Base-by-base conservation (phyloP, 768 basidiomycete species). In the Auricularia sp. region DNA sequence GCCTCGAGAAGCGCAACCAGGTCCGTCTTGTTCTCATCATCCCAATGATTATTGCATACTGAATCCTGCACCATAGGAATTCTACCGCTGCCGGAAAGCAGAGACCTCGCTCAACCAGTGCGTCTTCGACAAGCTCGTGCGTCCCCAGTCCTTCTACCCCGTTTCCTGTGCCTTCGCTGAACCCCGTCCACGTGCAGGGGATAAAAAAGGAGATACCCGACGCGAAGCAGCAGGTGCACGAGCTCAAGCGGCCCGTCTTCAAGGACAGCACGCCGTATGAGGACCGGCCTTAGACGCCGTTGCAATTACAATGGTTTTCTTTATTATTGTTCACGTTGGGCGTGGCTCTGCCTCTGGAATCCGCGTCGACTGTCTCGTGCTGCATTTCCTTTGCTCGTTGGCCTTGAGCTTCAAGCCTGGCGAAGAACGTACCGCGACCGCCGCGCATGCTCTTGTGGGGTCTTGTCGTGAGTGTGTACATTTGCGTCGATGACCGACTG, bases 1-100 rank as follows among this genome's bases (percentile, higher is more conserved):
- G 97, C 75, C 76, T 99, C 67, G 97, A 99, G 77, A 77, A 81
- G 72, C 90, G 93, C 76, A 99, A 99, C 80, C 96, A 98, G 78
- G 95, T 89, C 65, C 63, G 86, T 44, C 51, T 44, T 61, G 18
- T 45, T 21, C n/a, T 24, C 24, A 37, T 63, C 59, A 18, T 61
- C 65, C 11, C 13, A 24, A 11, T 24, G 35, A 56, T 47, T 63
- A 54, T 47, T 3, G 29, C 29, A 29, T 29, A 29, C 29, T 29
- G 29, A 29, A 29, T 29, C 3, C 2, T 29, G 29, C 2, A 29
- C 24, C 39, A 29, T 72, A 97, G 94, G 88, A 94, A 78, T 94
- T 90, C 75, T 88, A 88, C 73, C 82, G 81, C 36, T 99, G 97
- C 75, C 89, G 97, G 69, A 88, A 90, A 75, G 87, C 86, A 3